A percentile compares a stretch with the other conserved stretches of the same genome.
These are phyloP conservation scores for Haplosporangium sp. DNA, from an alignment of 371 early-diverging fungal genomes.

Conservation along the genomic window DNA sequence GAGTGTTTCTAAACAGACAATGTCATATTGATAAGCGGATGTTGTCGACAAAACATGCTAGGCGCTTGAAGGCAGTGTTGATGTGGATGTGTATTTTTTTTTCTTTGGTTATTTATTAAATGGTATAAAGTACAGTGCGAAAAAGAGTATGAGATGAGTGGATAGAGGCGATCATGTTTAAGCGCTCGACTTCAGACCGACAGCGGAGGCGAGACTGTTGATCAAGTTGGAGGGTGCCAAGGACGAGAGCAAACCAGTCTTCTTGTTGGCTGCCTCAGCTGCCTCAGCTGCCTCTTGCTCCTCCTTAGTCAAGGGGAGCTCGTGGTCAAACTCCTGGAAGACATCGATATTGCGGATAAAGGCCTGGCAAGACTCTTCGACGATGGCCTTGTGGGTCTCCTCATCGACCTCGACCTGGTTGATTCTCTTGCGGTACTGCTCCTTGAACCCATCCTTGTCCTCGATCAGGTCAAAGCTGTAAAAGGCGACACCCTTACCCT, in stretches of 20 bases:
- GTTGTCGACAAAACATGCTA: too few species aligned
- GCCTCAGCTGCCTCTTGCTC: constrained; percentile 33
- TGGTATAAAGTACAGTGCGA: background rate
- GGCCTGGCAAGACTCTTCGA: constrained; percentile 47
- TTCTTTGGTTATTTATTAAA: too few species aligned
- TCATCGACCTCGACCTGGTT: constrained; percentile 58
- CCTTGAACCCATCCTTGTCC: constrained; percentile 67
- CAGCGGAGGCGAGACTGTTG: constrained; percentile 37
- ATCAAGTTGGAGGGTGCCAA: constrained; percentile 30
- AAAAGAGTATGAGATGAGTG: background rate
- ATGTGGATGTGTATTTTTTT: too few species aligned
- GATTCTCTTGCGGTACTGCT: constrained; percentile 65
- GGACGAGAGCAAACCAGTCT: constrained; percentile 11
- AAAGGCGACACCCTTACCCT: constrained; percentile 61
- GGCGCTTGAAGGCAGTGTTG: too few species aligned
- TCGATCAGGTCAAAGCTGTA: constrained; percentile 64
- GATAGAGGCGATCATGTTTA: background rate
- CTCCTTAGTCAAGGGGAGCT: constrained; percentile 45
- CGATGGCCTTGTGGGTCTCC: constrained; percentile 39
- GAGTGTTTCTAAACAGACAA: too few species aligned
- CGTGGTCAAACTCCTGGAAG: constrained; percentile 53
- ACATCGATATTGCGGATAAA: constrained; percentile 50
- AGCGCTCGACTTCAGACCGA: constrained; percentile 43
- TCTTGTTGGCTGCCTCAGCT: constrained; percentile 17
- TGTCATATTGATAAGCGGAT: too few species aligned